These are phyloP conservation scores for Dioscorea zingiberensis DNA, from an alignment of 106 monocot genomes.

Conservation along the genomic window DNA sequence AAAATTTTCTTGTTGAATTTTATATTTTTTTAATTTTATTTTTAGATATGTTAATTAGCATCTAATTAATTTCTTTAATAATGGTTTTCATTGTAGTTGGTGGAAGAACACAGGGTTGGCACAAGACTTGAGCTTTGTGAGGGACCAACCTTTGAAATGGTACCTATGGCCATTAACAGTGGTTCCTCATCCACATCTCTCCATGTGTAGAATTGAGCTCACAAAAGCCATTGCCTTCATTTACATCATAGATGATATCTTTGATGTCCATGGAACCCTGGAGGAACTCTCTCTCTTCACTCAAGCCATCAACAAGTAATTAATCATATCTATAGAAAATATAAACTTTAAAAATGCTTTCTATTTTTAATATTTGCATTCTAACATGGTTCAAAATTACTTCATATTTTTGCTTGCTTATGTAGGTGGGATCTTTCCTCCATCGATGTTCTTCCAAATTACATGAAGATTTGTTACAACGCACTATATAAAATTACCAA, in stretches of 20 bases:
- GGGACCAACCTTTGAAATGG: slow-evolving; percentile 46
- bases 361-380: neutral
- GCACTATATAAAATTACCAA: slow-evolving; percentile 26
- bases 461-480: slow-evolving; percentile 33
- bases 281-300: slow-evolving; percentile 41
- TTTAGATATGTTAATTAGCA: neutral
- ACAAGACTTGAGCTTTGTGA: slow-evolving; percentile 19
- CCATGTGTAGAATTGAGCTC: slow-evolving; percentile 20
- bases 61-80: neutral
- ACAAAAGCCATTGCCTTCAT: slow-evolving; percentile 44
- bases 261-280: slow-evolving; percentile 29
- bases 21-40: neutral
- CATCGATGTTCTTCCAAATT: slow-evolving; percentile 20
- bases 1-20: too few relatives aligned
- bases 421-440: slow-evolving; percentile 31
- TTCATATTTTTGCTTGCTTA: neutral
- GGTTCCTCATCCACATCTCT: slow-evolving; percentile 21
- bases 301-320: slow-evolving; percentile 22
- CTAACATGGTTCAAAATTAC: neutral
- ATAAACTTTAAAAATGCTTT: neutral
- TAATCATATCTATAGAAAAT: too few relatives aligned
- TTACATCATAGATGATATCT: slow-evolving; percentile 56
- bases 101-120: slow-evolving; percentile 36
- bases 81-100: slow-evolving; percentile 24
- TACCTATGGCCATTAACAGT: slow-evolving; percentile 22